A percentile compares a stretch with the other conserved stretches of the same genome.
phyloP scores from a whole-genome alignment of 2,329 filamentous ascomycete genomes.

The Periconia digitata region DNA sequence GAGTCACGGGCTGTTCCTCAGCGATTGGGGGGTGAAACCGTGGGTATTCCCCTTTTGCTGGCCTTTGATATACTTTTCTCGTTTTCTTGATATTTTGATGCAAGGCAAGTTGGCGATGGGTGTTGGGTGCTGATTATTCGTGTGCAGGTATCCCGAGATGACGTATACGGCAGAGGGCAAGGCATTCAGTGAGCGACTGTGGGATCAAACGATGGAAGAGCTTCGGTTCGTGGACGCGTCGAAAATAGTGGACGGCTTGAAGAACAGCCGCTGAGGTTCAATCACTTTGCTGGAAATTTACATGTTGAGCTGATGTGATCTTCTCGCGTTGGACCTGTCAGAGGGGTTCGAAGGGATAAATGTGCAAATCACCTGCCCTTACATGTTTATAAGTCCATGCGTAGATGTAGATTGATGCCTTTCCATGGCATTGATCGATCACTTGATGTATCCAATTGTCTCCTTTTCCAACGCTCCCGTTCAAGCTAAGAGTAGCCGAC shows the following conservation, averaged over 20 bases:
- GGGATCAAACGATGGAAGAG: conserved; percentile 6
- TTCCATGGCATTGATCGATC: too few relatives aligned
- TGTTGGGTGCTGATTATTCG: not conserved
- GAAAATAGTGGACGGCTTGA: not conserved
- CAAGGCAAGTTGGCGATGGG: not conserved
- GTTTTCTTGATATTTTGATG: not conserved
- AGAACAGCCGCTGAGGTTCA: too few relatives aligned
- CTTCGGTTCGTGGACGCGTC: conserved; percentile 1
- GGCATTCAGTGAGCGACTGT: not conserved
- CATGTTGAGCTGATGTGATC: too few relatives aligned
- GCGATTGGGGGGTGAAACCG: conserved; percentile 47
- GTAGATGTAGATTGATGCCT: too few relatives aligned
- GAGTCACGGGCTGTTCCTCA: conserved; percentile 44
- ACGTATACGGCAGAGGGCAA: not conserved
- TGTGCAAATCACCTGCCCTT: too few relatives aligned
- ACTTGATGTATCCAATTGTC: too few relatives aligned
- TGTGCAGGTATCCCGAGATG: not conserved
- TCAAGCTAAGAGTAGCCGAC: too few relatives aligned
- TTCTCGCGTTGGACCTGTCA: too few relatives aligned
- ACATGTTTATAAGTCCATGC: too few relatives aligned
- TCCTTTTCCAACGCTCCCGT: too few relatives aligned
- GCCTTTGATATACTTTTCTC: not conserved
- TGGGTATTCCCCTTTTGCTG: conserved; percentile 32
- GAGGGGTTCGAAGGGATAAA: too few relatives aligned
- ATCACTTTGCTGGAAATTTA: too few relatives aligned